Conservation (phyloP, 352 stramenopile species). For the Phytophthora sojae region DNA sequence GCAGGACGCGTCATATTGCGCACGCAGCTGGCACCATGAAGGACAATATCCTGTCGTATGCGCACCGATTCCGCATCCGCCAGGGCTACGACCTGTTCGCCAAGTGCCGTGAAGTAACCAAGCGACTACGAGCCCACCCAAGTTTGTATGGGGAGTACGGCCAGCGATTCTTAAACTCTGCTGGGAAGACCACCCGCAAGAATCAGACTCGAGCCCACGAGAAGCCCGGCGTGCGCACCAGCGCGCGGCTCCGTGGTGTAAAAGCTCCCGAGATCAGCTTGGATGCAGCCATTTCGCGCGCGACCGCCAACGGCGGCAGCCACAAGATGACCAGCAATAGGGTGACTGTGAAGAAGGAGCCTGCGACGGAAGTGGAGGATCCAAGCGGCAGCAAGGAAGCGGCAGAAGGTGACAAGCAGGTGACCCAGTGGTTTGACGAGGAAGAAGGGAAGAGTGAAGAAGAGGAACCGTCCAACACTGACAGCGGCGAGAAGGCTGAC, state of each 20-base stretch:
- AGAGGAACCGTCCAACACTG: constrained; percentile 2
- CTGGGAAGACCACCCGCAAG: constrained; percentile 23
- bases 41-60: constrained; percentile 90
- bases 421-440: constrained; percentile 49
- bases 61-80: constrained; percentile 86
- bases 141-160: constrained; percentile 52
- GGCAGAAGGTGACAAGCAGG: not conserved
- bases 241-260: constrained; percentile 53
- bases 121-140: constrained; percentile 62
- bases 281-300: constrained; percentile 25
- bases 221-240: constrained; percentile 35
- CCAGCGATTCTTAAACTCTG: constrained; percentile 25
- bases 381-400: constrained; percentile 2
- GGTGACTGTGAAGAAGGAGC: constrained; percentile 37
- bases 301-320: constrained; percentile 7
- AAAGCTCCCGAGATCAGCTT: constrained; percentile 52
- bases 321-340: constrained; percentile 14
- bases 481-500: constrained; percentile 6
- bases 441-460: constrained; percentile 32
- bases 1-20: constrained; percentile 75
- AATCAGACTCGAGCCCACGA: constrained; percentile 12
- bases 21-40: constrained; percentile 88
- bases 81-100: constrained; percentile 92
- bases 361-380: constrained; percentile 7
- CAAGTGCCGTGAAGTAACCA: constrained; percentile 83